These are phyloP conservation scores for Zygoascus meyerae DNA, from an alignment of 1,139 yeast species.

Conservation along the genomic window DNA sequence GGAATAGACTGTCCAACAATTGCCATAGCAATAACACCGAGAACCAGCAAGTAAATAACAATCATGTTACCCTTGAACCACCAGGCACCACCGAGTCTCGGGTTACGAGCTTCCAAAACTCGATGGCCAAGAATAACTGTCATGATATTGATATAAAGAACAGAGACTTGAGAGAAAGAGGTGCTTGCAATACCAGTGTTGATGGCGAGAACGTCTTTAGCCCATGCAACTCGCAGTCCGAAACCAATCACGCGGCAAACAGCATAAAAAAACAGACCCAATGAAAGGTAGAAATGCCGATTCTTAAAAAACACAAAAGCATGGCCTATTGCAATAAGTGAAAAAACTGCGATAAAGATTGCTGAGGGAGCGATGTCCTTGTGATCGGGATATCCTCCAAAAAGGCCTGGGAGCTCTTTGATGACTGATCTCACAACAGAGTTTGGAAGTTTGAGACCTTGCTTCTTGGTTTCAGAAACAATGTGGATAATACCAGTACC, in stretches of 20 bases:
- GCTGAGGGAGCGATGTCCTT: constrained; percentile 59
- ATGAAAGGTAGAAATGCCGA: constrained; percentile 48
- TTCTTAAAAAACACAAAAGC: constrained; percentile 47
- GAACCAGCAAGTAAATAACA: constrained; percentile 47
- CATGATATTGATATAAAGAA: constrained; percentile 41
- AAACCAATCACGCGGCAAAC: constrained; percentile 54
- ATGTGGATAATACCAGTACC: constrained; percentile 10
- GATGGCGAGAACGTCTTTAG: constrained; percentile 42
- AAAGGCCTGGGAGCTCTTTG: constrained; percentile 44
- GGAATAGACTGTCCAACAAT: constrained; percentile 63
- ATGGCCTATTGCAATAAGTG: constrained; percentile 46
- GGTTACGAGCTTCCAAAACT: constrained; percentile 77
- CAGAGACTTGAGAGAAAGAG: constrained; percentile 48
- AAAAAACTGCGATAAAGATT: constrained; percentile 52
- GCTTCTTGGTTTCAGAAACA: neutral
- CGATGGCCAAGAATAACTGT: constrained; percentile 68
- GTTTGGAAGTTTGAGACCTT: constrained; percentile 1
- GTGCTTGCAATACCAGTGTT: constrained; percentile 54
- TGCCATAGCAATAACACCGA: constrained; percentile 59
- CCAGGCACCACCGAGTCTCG: constrained; percentile 59
- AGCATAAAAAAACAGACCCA: constrained; percentile 52
- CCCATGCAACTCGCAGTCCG: constrained; percentile 57
- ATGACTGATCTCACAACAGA: constrained; percentile 17
- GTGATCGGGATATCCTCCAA: constrained; percentile 61
- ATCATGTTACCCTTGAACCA: constrained; percentile 54